Evolutionary conservation across 2,329 filamentous ascomycete species (phyloP).

Genomic region (Metarhizium album): DNA sequence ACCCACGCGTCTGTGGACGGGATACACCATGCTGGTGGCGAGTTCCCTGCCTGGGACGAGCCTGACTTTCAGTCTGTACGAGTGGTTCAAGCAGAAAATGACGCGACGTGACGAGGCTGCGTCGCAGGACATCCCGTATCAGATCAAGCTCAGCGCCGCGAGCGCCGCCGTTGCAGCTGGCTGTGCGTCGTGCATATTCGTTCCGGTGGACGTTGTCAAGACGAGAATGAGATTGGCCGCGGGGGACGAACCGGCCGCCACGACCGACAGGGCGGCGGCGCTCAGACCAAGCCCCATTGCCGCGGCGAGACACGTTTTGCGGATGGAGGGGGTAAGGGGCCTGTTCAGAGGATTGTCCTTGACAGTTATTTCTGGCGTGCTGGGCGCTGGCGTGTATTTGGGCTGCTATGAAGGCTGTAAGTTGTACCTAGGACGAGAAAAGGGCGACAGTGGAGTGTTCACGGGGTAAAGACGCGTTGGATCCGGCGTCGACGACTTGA

Average conservation of each 20-base stretch:
- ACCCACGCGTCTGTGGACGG: conserved; percentile 6
- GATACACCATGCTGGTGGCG: conserved; percentile 7
- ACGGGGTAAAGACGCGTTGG: neutral
- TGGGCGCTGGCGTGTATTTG: conserved; percentile 4
- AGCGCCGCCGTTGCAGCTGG: conserved; percentile 9
- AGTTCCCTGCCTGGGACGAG: conserved; percentile 7
- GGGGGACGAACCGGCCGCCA: neutral
- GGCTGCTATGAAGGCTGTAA: conserved; percentile 7
- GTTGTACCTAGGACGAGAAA: conserved; percentile 1
- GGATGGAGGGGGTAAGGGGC: conserved; percentile 1
- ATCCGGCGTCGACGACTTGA: too few relatives aligned
- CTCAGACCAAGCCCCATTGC: neutral
- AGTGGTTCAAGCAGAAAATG: conserved; percentile 4
- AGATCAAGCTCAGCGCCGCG: conserved; percentile 2
- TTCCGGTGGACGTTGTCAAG: conserved; percentile 12
- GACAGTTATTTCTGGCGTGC: conserved; percentile 3
- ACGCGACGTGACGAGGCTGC: neutral
- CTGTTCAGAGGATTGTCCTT: conserved; percentile 5
- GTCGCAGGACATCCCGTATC: neutral
- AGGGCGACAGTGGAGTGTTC: neutral
- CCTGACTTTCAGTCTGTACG: conserved; percentile 7
- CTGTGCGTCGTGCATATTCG: conserved; percentile 7
- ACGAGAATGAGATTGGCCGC: conserved; percentile 12
- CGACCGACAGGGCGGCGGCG: neutral
- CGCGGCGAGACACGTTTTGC: conserved; percentile 1